Conservation (phyloP, 2,329 filamentous ascomycete species). For the Xylaria arbuscula region DNA sequence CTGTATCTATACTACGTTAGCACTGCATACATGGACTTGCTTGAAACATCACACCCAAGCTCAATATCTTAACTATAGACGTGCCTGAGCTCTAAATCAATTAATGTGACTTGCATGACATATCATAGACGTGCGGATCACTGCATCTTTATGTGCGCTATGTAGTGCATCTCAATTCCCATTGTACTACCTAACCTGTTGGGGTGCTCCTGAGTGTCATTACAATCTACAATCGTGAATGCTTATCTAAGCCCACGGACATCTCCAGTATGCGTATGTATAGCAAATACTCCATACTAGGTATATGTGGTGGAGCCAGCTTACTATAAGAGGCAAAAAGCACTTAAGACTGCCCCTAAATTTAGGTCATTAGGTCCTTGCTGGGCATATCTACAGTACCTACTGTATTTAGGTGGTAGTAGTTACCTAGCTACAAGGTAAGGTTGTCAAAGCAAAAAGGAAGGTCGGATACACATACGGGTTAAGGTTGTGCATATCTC, state of each 20-base stretch:
- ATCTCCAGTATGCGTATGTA: no score
- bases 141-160: background rate
- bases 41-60: no score
- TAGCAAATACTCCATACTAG: no score
- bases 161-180: background rate
- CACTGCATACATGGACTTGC: background rate
- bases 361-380: slow-evolving; percentile 1
- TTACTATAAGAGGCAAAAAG: background rate
- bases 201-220: no score
- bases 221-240: no score
- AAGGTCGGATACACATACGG: slow-evolving; percentile 3
- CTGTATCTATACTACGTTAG: background rate
- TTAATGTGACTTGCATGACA: background rate
- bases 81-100: background rate
- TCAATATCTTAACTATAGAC: no score
- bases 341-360: background rate
- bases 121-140: background rate
- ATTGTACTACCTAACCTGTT: no score
- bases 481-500: background rate
- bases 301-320: no score
- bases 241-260: slow-evolving; percentile 1
- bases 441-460: background rate
- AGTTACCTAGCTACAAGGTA: background rate
- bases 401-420: background rate
- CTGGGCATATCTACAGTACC: background rate